phyloP scores from a whole-genome alignment of 345 rosid species.

The Bretschneidera sinensis region DNA sequence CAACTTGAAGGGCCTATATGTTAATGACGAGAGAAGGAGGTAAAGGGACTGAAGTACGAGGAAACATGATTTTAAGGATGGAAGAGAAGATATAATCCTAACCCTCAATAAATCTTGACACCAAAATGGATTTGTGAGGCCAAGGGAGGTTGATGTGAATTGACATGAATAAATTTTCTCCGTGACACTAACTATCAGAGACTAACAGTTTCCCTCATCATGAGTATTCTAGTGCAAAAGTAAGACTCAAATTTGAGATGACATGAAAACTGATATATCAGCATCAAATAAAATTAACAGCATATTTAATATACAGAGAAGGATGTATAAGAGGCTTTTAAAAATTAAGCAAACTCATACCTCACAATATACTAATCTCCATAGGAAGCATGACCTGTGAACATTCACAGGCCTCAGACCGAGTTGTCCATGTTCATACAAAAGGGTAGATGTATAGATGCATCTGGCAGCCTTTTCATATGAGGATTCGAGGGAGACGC shows the following conservation, averaged over 20 bases:
- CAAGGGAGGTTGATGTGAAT: background rate
- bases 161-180: background rate
- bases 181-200: background rate
- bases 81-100: background rate
- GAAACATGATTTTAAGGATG: background rate
- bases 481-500: constrained; percentile 41
- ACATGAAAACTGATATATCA: background rate
- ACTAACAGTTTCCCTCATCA: too few species aligned
- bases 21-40: background rate
- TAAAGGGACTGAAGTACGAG: background rate
- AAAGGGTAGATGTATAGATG: constrained; percentile 43
- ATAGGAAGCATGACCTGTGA: constrained; percentile 30
- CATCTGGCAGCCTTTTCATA: constrained; percentile 51
- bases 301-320: background rate
- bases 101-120: background rate
- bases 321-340: background rate
- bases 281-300: background rate
- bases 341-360: constrained; percentile 13
- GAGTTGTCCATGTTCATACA: constrained; percentile 38
- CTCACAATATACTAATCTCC: constrained; percentile 47
- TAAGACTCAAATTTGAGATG: background rate
- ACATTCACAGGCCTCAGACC: constrained; percentile 27
- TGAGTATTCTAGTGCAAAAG: background rate
- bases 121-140: background rate
- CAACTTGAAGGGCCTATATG: too few species aligned